Base-by-base conservation (phyloP, 2,329 filamentous ascomycete species). In the Paecilomyces variotii region DNA sequence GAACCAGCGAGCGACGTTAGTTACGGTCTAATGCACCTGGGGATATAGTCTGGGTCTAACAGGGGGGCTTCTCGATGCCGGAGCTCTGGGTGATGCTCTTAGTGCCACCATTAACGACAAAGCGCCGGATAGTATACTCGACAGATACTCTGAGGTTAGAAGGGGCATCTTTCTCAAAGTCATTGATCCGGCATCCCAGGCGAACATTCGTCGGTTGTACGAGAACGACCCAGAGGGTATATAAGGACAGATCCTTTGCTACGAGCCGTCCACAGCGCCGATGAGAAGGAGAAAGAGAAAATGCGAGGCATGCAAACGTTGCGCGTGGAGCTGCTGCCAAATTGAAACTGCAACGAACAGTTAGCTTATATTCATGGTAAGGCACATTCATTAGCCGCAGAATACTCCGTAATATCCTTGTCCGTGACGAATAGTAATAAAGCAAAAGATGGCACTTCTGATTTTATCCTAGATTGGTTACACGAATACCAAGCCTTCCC, bases 151-250 rank as follows among this genome's bases (percentile, higher is more conserved):
- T 0, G 57, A 66, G 3, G 70, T 72, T 0, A 61, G 74, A 19
- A 62, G 69, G 12, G 62, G 71, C 5, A 73, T 69, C 32, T 78
- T 75, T 55, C 52, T 68, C 4, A 63, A 66, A 4, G 68, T 72
- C 0, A 69, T 76, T 1, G 74, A 76, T 35, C 60, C 12, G 4
- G 39, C 60, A 12, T 62, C 61, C 2, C 56, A 19, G 12, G 53
- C 28, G 4, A 35, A 54, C 28, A 28, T 54, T 6, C 28, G 28
- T 11, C 53, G 28, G 11, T 19, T 54, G 11, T 54, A n/a, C 53
- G 28, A 54, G 12, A n/a, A 28, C n/a, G 53, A 35, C 7, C 30
- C 53, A 32, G 53, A 54, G 1, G 5, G 3, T 24, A 24, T 30
- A 10, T 12, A 30, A 27, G 34, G 53, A 54, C 53, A 24, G 53